Evolutionary conservation across 2,329 filamentous ascomycete species (phyloP).

Genomic region (Elsinoe ampelina): DNA sequence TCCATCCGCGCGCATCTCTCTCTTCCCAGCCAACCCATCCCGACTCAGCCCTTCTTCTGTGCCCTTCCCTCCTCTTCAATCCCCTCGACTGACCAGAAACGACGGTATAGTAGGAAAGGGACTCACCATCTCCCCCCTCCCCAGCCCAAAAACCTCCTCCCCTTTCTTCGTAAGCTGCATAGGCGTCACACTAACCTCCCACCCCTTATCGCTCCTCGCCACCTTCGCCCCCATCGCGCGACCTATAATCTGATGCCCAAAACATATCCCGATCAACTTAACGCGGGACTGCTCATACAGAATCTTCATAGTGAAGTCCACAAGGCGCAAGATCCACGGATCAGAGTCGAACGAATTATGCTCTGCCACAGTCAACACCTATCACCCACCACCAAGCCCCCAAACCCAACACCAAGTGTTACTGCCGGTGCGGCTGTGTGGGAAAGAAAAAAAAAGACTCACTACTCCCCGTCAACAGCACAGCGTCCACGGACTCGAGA

Average conservation of each 20-base stretch:
- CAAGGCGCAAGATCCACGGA: conserved; percentile 67
- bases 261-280: conserved; percentile 71
- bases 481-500: conserved; percentile 65
- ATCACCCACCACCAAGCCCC: conserved; percentile 1
- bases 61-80: no score
- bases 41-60: no score
- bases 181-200: conserved; percentile 71
- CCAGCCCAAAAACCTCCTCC: conserved; percentile 59
- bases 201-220: conserved; percentile 57
- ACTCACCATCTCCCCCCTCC: conserved; percentile 45
- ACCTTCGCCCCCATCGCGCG: conserved; percentile 62
- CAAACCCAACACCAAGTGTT: no score
- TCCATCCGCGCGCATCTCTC: no score
- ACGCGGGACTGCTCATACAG: conserved; percentile 52
- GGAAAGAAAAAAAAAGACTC: conserved; percentile 16
- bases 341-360: conserved; percentile 64
- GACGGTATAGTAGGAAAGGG: no score
- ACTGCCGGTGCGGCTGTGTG: background rate
- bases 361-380: conserved; percentile 35
- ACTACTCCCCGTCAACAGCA: conserved; percentile 63
- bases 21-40: no score
- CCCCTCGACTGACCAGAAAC: no score
- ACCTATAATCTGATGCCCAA: conserved; percentile 77
- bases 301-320: conserved; percentile 55
- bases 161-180: conserved; percentile 61